phyloP scores from a whole-genome alignment of 768 basidiomycete species.

The Tylopilus sp. region DNA sequence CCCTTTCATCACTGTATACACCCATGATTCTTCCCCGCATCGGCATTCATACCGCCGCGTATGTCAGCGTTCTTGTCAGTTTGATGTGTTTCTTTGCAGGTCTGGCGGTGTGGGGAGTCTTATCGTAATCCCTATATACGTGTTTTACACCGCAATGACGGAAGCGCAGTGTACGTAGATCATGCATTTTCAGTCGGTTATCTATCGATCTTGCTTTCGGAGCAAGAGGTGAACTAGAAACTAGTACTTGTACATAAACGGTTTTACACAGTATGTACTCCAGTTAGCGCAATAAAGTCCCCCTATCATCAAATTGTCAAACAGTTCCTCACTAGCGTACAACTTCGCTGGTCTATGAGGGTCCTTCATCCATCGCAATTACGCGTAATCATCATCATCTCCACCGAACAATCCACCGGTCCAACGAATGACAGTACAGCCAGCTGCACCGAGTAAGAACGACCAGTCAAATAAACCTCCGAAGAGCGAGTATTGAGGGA shows the following conservation, averaged over 20 bases:
- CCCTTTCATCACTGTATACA: slow-evolving; percentile 63
- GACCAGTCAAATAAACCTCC: slow-evolving; percentile 72
- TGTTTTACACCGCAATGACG: background rate
- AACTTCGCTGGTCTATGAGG: background rate
- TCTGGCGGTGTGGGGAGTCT: slow-evolving; percentile 66
- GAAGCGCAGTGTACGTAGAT: background rate
- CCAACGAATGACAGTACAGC: slow-evolving; percentile 53
- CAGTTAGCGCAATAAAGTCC: background rate
- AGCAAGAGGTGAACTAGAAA: background rate
- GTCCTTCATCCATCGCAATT: background rate
- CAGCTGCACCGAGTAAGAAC: slow-evolving; percentile 58
- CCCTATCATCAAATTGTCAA: background rate
- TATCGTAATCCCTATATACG: slow-evolving; percentile 36
- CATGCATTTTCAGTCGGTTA: slow-evolving; percentile 1
- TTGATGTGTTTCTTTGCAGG: slow-evolving; percentile 72
- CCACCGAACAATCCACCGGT: slow-evolving; percentile 34
- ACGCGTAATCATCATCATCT: slow-evolving; percentile 15
- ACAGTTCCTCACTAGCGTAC: slow-evolving; percentile 5
- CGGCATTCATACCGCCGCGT: slow-evolving; percentile 75
- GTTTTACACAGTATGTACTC: background rate
- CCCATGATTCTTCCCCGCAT: slow-evolving; percentile 64
- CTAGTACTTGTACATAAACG: background rate
- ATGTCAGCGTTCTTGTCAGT: slow-evolving; percentile 61
- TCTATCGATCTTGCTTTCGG: slow-evolving; percentile 9
- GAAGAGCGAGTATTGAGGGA: slow-evolving; percentile 73